phyloP scores from a whole-genome alignment of 768 basidiomycete species.

The Tulasnella sp. region DNA sequence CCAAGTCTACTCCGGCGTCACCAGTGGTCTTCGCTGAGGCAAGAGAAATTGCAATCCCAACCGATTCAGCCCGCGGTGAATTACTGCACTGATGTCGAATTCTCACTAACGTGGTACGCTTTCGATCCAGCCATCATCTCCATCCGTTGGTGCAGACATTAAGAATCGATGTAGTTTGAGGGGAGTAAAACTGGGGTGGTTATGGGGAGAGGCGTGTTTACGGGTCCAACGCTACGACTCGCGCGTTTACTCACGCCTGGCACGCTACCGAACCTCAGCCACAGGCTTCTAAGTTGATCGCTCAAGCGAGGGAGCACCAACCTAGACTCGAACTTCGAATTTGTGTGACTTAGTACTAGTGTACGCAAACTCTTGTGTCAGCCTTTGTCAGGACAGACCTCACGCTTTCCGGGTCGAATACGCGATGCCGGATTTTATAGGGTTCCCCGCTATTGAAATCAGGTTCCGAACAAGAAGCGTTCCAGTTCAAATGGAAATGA shows the following conservation, averaged over 20 bases:
- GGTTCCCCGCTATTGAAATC: background rate
- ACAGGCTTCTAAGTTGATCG: background rate
- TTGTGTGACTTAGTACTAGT: too few species aligned
- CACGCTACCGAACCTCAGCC: background rate
- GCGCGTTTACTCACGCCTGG: background rate
- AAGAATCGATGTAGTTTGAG: background rate
- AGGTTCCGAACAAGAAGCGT: background rate
- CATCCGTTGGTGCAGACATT: constrained; percentile 1
- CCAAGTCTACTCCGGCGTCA: background rate
- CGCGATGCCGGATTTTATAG: background rate
- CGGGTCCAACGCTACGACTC: background rate
- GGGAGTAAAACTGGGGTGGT: background rate
- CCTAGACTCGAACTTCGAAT: background rate
- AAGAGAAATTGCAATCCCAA: background rate
- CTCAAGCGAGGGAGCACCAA: background rate
- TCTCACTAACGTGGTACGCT: constrained; percentile 5
- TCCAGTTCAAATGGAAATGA: background rate
- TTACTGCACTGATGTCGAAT: background rate
- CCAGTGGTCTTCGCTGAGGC: background rate
- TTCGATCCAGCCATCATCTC: constrained; percentile 17
- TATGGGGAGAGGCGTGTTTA: background rate
- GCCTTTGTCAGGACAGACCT: too few species aligned
- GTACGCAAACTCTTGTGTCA: too few species aligned
- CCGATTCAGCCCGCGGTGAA: background rate
- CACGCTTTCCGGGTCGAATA: too few species aligned